phyloP scores from a whole-genome alignment of 345 rosid species.

The Pugionium dolabratum region DNA sequence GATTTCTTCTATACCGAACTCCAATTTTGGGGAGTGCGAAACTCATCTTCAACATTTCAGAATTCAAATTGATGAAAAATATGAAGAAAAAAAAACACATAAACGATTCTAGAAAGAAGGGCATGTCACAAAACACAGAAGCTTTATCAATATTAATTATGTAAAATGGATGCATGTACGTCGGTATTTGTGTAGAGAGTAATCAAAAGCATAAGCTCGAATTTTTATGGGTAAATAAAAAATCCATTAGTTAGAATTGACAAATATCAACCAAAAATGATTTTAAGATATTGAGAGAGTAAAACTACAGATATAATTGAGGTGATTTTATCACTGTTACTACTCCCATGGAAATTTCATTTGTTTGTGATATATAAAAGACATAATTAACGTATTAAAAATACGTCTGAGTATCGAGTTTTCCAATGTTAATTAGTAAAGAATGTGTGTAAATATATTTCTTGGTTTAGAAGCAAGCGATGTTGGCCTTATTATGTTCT shows the following conservation, averaged over 20 bases:
- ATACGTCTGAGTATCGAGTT: constrained; percentile 21
- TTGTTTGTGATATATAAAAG: not conserved
- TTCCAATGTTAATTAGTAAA: constrained; percentile 30
- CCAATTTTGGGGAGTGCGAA: too few species aligned
- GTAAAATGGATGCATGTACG: constrained; percentile 31
- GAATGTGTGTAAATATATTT: constrained; percentile 31
- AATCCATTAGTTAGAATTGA: constrained; percentile 27
- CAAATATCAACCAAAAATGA: not conserved
- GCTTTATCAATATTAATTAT: constrained; percentile 36
- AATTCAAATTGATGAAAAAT: not conserved
- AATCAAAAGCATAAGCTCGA: constrained; percentile 45
- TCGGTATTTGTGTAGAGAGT: constrained; percentile 34
- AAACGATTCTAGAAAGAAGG: constrained; percentile 40
- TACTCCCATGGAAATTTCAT: too few species aligned
- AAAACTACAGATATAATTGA: too few species aligned
- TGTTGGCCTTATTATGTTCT: constrained; percentile 35
- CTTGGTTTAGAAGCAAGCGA: constrained; percentile 42
- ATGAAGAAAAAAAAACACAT: constrained; percentile 30
- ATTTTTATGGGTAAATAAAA: constrained; percentile 34
- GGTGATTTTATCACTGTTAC: too few species aligned
- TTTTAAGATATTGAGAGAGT: too few species aligned
- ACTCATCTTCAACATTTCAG: not conserved
- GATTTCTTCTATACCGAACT: too few species aligned
- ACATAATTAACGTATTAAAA: constrained; percentile 3
- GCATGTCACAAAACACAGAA: constrained; percentile 39